These are phyloP conservation scores for Neoboletus subvelutipes DNA, from an alignment of 768 basidiomycete species.

Conservation along the genomic window DNA sequence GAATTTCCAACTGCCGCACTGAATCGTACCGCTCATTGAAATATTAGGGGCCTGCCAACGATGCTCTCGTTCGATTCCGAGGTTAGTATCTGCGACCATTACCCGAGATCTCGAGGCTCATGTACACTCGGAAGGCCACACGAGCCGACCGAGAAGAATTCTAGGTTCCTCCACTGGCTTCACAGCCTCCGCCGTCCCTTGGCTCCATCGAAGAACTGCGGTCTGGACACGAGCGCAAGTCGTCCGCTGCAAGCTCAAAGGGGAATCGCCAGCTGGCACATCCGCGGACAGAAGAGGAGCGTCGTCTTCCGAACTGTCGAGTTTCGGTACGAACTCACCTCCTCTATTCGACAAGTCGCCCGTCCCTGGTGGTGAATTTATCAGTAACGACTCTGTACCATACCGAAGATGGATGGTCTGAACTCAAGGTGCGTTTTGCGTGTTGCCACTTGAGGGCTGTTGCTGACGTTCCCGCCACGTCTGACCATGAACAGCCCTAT, in stretches of 20 bases:
- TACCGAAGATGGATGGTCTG: conserved; percentile 80
- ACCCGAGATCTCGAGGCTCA: conserved; percentile 83
- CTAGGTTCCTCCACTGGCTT: conserved; percentile 35
- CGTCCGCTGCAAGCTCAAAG: conserved; percentile 36
- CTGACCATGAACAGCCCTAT: conserved; percentile 68
- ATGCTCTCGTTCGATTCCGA: conserved; percentile 61
- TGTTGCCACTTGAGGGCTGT: background rate
- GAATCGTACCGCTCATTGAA: conserved; percentile 71
- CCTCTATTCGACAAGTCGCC: conserved; percentile 64
- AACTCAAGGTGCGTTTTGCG: conserved; percentile 60
- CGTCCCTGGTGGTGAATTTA: conserved; percentile 42
- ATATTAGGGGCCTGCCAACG: conserved; percentile 47
- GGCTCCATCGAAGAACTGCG: conserved; percentile 58
- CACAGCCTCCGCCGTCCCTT: conserved; percentile 36
- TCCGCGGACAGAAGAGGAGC: conserved; percentile 38
- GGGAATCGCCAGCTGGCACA: conserved; percentile 18
- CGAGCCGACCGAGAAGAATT: conserved; percentile 72
- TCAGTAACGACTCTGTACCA: conserved; percentile 66
- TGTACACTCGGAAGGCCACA: conserved; percentile 77
- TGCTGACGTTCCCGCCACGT: too few relatives aligned
- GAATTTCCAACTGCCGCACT: conserved; percentile 84
- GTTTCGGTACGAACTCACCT: conserved; percentile 73
- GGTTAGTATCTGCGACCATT: conserved; percentile 69
- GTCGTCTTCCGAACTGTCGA: conserved; percentile 64
- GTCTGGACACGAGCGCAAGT: conserved; percentile 48